Percentiles rank a stretch among this genome's conserved stretches.
Evolutionary conservation across 306 rosid species (phyloP).

Genomic region (Sicyos baderoa): DNA sequence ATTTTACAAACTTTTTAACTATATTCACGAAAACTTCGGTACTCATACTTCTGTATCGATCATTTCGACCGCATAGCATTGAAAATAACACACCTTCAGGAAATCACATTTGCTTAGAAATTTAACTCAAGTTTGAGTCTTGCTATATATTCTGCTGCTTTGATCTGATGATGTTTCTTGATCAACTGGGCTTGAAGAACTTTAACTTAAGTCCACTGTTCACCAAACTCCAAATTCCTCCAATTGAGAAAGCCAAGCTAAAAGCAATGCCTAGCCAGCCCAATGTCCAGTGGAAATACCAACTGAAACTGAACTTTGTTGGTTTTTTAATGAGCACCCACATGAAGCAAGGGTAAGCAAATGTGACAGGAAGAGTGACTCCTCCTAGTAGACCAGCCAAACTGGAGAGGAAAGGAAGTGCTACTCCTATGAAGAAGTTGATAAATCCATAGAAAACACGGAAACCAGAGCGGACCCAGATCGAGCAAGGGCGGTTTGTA

Average conservation of each 20-base stretch:
- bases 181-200: conserved; percentile 76
- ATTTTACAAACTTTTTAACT: not conserved
- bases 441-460: conserved; percentile 79
- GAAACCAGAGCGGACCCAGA: conserved; percentile 95
- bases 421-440: conserved; percentile 88
- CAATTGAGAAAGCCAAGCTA: conserved; percentile 88
- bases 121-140: not conserved
- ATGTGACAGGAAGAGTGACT: conserved; percentile 93
- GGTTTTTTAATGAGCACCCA: conserved; percentile 96
- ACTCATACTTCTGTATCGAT: not conserved
- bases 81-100: not conserved
- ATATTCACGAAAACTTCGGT: not conserved
- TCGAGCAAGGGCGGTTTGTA: conserved; percentile 88
- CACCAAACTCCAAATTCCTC: conserved; percentile 97
- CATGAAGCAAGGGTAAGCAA: conserved; percentile 99
- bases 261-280: conserved; percentile 92
- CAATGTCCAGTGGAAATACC: conserved; percentile 87
- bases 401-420: conserved; percentile 96
- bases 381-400: conserved; percentile 95
- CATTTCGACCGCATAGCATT: not conserved
- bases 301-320: conserved; percentile 71
- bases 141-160: not conserved
- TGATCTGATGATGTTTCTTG: conserved; percentile 14
- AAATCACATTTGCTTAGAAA: not conserved
- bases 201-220: conserved; percentile 83